A percentile compares a stretch with the other conserved stretches of the same genome.
Evolutionary conservation across 2,329 filamentous ascomycete species (phyloP).

Genomic region (Exophiala phaeomuriformis): DNA sequence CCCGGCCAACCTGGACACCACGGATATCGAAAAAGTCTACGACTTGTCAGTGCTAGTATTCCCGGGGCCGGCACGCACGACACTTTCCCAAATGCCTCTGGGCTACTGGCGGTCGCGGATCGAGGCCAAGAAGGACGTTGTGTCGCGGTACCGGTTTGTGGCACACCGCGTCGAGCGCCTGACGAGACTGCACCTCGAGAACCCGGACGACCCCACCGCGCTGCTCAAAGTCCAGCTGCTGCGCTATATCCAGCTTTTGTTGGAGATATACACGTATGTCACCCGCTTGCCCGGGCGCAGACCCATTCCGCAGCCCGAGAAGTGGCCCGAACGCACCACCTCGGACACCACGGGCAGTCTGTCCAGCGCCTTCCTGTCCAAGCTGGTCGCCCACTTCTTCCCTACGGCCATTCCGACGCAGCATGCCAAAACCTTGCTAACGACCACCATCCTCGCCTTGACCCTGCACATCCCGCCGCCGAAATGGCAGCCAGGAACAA

Average conservation of each 20-base stretch:
- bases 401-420: conserved; percentile 34
- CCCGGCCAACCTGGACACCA: conserved; percentile 36
- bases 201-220: conserved; percentile 16
- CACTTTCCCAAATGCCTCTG: conserved; percentile 38
- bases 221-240: conserved; percentile 35
- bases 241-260: conserved; percentile 39
- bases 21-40: conserved; percentile 42
- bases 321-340: conserved; percentile 22
- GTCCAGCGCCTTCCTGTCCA: conserved; percentile 33
- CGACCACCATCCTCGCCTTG: conserved; percentile 42
- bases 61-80: conserved; percentile 36
- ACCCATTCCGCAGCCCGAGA: conserved; percentile 24
- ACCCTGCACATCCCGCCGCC: conserved; percentile 42
- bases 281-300: conserved; percentile 31
- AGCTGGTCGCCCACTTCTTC: conserved; percentile 38
- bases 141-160: conserved; percentile 38
- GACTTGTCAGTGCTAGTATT: conserved; percentile 36
- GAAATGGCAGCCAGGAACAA: conserved; percentile 33
- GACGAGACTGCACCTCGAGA: conserved; percentile 34
- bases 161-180: conserved; percentile 37
- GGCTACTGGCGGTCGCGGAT: conserved; percentile 39
- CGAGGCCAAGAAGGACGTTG: conserved; percentile 32
- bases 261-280: conserved; percentile 39
- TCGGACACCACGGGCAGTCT: conserved; percentile 7
- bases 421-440: conserved; percentile 38